phyloP scores from a whole-genome alignment of 2,329 filamentous ascomycete genomes.

The Fusarium setosum region DNA sequence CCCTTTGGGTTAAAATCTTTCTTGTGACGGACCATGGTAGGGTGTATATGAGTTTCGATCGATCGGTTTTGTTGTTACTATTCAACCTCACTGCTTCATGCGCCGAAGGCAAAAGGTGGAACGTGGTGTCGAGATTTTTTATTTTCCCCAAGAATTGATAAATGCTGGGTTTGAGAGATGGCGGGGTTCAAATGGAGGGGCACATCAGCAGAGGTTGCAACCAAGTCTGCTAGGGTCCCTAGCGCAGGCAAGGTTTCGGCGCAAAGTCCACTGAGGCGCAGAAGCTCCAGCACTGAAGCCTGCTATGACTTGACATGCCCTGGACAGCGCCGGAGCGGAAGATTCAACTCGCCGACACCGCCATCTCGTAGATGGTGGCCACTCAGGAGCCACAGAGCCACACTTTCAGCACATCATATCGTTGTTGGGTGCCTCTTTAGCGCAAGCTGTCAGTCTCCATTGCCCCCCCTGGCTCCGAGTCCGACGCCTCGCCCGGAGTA shows the following conservation, averaged over 20 bases:
- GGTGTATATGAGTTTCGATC: no score
- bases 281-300: background rate
- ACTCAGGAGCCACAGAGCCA: slow-evolving; percentile 2
- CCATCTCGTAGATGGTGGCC: background rate
- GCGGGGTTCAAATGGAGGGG: slow-evolving; percentile 36
- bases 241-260: slow-evolving; percentile 5
- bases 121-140: slow-evolving; percentile 13
- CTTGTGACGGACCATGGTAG: slow-evolving; percentile 90
- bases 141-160: slow-evolving; percentile 13
- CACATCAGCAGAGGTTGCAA: slow-evolving; percentile 10
- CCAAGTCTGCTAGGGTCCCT: slow-evolving; percentile 6
- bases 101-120: background rate
- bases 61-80: background rate
- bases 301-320: background rate
- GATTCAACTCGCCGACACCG: background rate
- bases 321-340: slow-evolving; percentile 1
- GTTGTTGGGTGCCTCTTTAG: slow-evolving; percentile 3
- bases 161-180: slow-evolving; percentile 7
- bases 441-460: slow-evolving; percentile 4
- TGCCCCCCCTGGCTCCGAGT: slow-evolving; percentile 3
- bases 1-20: slow-evolving; percentile 83
- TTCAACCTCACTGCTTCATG: no score
- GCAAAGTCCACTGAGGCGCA: background rate
- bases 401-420: slow-evolving; percentile 5
- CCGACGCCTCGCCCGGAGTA: background rate